Evolutionary conservation across 2,329 filamentous ascomycete genomes (phyloP).

Genomic region (Botryotinia convoluta): DNA sequence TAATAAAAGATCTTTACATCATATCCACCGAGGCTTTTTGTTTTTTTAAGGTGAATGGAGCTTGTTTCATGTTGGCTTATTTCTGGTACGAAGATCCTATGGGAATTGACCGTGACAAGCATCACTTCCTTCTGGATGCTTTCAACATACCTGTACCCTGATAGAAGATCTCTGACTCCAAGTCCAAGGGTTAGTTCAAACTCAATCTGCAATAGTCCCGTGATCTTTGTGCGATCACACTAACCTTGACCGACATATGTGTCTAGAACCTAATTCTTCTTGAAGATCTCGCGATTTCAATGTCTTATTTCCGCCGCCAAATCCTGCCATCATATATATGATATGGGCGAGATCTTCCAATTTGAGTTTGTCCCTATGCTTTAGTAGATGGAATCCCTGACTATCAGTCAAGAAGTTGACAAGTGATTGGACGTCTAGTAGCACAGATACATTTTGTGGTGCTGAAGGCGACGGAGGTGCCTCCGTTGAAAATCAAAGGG

Average conservation of each 20-base stretch:
- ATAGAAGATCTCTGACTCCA: background rate
- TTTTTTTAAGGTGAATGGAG: background rate
- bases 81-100: background rate
- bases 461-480: background rate
- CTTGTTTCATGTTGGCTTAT: background rate
- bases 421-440: background rate
- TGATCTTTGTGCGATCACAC: background rate
- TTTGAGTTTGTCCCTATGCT: background rate
- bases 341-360: background rate
- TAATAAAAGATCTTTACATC: constrained; percentile 10
- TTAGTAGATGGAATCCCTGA: background rate
- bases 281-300: background rate
- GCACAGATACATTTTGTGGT: background rate
- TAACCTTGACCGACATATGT: background rate
- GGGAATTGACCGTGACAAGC: background rate
- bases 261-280: background rate
- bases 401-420: background rate
- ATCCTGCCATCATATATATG: background rate
- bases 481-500: background rate
- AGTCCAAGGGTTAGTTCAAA: background rate
- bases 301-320: background rate
- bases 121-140: background rate
- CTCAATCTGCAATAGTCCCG: background rate
- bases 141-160: background rate
- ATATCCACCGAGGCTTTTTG: background rate